These are phyloP conservation scores for Allium fistulosum DNA, from an alignment of 106 monocot species.

Conservation along the genomic window DNA sequence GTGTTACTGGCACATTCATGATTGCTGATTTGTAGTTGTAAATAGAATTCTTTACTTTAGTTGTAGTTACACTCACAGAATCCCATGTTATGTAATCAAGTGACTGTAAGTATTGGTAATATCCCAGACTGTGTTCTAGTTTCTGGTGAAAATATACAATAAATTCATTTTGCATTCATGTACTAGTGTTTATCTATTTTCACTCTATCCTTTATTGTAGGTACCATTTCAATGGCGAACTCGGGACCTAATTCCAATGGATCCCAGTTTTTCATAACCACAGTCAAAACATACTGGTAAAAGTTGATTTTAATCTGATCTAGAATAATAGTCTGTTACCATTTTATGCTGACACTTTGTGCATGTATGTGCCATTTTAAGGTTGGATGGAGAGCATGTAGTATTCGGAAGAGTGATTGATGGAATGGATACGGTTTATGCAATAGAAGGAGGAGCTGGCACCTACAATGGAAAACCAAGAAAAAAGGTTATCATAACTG, in stretches of 20 bases:
- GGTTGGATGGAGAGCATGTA: constrained; percentile 94
- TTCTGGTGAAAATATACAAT: neutral
- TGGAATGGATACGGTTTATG: constrained; percentile 85
- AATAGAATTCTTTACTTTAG: too few species aligned
- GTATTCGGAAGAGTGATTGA: constrained; percentile 82
- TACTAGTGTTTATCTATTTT: neutral
- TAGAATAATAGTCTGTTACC: too few species aligned
- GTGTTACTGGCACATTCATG: too few species aligned
- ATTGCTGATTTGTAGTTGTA: too few species aligned
- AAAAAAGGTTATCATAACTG: constrained; percentile 71
- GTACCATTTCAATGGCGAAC: constrained; percentile 87
- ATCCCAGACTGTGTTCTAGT: neutral
- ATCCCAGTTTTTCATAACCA: constrained; percentile 95
- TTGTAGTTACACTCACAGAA: too few species aligned
- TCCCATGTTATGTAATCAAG: too few species aligned
- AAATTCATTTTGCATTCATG: neutral
- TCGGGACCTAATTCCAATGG: constrained; percentile 78
- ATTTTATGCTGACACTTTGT: neutral
- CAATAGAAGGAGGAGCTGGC: constrained; percentile 88
- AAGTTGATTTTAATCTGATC: too few species aligned
- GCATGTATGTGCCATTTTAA: neutral
- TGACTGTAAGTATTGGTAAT: neutral
- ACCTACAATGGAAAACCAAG: constrained; percentile 88
- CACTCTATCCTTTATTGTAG: constrained; percentile 16
- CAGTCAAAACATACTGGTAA: constrained; percentile 87